Base-by-base conservation (phyloP, 768 basidiomycete genomes). In the Lyophyllum atratum region DNA sequence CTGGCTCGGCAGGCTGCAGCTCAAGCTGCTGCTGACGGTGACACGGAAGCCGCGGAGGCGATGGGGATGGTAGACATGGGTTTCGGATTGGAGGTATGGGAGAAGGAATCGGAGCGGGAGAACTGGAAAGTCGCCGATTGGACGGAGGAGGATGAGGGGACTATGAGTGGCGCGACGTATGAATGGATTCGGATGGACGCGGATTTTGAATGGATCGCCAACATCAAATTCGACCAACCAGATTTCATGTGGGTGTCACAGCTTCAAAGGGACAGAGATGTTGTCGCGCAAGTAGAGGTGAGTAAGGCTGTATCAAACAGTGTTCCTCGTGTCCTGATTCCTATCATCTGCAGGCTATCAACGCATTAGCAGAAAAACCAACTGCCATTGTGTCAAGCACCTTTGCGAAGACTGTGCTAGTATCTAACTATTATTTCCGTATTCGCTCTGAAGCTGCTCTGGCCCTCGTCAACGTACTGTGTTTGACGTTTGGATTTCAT, bases 151-250 rank as follows among this genome's bases (percentile, higher is more conserved):
- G 95, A 98, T 58, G 95, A 97, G 67, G 86, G 89, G 58, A 79
- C 82, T 42, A 96, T 98, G 93, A 87, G 90, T 37, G 92, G 92
- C 17, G 95, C 96, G 60, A 96, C 94, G 3, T 99, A 98, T 72
- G 97, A 99, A 73, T 99, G 96, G 96, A 98, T 99, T 56, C 80
- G 97, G 60, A 92, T 98, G 82, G 97, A 99, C 68, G 95, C 97
- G 15, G 97, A 99, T 69, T 95, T 97, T 70, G 97, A 99, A 74
- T 99, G 97, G 97, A 91, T 98, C 53, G 90, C 93, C n/a, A 82
- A 82, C 37, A 84, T 98, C 59, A 86, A 86, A 60, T 98, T 96
- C 61, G 91, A 95, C 49, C 94, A 98, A 74, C 93, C 93, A 42
- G 95, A 95, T 76, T 98, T 95, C 67, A 96, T 96, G 93, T 99